A percentile compares a stretch with the other conserved stretches of the same genome.
Evolutionary conservation across 805 yeast species (phyloP).

Genomic region (Suhomyces sp.): DNA sequence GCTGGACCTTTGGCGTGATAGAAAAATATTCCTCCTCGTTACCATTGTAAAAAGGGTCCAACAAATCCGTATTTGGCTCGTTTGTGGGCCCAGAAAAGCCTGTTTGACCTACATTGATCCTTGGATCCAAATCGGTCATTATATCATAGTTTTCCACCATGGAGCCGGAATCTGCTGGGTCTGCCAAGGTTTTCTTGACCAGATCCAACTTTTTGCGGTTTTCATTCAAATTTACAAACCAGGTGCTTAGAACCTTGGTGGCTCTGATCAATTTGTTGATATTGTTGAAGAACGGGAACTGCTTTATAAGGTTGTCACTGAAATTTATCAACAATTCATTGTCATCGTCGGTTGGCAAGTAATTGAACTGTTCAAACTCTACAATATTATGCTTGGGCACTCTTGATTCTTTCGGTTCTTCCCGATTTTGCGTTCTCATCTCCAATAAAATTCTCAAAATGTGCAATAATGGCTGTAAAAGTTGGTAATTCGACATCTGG

Average conservation of each 20-base stretch:
- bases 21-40: slow-evolving; percentile 1
- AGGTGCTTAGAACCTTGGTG: slow-evolving; percentile 17
- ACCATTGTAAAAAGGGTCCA: neutral
- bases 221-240: slow-evolving; percentile 20
- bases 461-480: slow-evolving; percentile 31
- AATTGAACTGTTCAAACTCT: neutral
- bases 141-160: slow-evolving; percentile 1
- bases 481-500: slow-evolving; percentile 27
- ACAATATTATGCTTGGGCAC: slow-evolving; percentile 1
- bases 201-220: slow-evolving; percentile 4
- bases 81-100: neutral
- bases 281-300: slow-evolving; percentile 26
- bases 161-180: neutral
- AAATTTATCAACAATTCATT: slow-evolving; percentile 12
- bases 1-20: slow-evolving; percentile 1
- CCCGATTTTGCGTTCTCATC: neutral
- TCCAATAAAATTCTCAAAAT: slow-evolving; percentile 21
- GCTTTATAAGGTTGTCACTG: slow-evolving; percentile 21
- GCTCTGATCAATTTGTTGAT: slow-evolving; percentile 26
- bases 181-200: slow-evolving; percentile 1
- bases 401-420: slow-evolving; percentile 14
- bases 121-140: slow-evolving; percentile 4
- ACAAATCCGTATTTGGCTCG: neutral
- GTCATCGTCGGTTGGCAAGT: slow-evolving; percentile 7
- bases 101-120: neutral